Evolutionary conservation across 2,329 filamentous ascomycete genomes (phyloP), one percentile per base, ranked within the genome.

Genomic region (Fusarium sp.): DNA sequence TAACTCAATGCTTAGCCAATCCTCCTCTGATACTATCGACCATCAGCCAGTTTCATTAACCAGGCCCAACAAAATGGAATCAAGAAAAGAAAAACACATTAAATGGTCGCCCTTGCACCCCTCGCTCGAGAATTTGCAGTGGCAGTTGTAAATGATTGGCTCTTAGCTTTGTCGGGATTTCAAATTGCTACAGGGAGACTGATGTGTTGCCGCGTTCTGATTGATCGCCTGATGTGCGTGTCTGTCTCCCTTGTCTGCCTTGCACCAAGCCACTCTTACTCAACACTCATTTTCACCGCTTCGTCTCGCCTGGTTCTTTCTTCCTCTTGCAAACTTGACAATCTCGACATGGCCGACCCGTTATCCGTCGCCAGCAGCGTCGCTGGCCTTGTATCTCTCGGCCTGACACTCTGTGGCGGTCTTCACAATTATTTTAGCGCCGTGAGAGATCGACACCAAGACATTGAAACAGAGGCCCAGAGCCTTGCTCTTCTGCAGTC

Each of bases 321-420:
- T 52, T 13, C 8, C 16, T 2, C 3, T 4, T 43, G 0, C 25
- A 32, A 56, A 32, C 2, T 1, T 19, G 0, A 12, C n/a, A 30
- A 5, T 3, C 0, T 35, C 8, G 0, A 1, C 11, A 69, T 69
- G 56, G 56, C 32, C 0, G 63, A 69, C 10, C 42, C 54, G 3
- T 19, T 69, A 1, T 56, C 49, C 6, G 32, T 67, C 4, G 54
- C 66, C 4, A 67, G 63, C 1, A 43, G 63, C 1, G 49, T 69
- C n/a, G 56, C 63, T 52, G 63, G 66, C 15, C 33, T 67, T 8
- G 43, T 69, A 11, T 69, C 66, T 1, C 47, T 69, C 3, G 63
- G 63, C 4, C 11, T 67, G 0, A 62, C 56, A 6, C 19, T 69
- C 6, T 69, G 56, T 1, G 5, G 49, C 8, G 64, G 61, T 2